A percentile compares a stretch with the other conserved stretches of the same genome.
These are phyloP conservation scores for Boechera divaricarpa DNA, from an alignment of 345 rosid genomes.

Conservation along the genomic window DNA sequence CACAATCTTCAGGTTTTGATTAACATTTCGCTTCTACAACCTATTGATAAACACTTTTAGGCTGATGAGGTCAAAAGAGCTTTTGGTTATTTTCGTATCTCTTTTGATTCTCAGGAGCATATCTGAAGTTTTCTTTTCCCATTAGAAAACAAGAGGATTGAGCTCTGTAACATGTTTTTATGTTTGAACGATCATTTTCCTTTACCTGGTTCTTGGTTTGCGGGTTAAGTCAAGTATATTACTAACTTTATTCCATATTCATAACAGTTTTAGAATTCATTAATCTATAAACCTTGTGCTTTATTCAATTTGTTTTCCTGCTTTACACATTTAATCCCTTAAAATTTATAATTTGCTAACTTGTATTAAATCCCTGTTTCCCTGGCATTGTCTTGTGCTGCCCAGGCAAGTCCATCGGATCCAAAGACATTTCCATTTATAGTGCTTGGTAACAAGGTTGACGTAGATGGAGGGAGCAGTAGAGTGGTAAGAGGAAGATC, in stretches of 20 bases:
- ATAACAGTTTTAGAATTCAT: background rate
- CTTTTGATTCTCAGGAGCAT: background rate
- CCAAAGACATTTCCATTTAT: slow-evolving; percentile 81
- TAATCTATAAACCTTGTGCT: background rate
- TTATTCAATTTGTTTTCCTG: background rate
- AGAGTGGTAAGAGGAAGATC: slow-evolving; percentile 73
- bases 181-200: background rate
- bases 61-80: background rate
- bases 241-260: background rate
- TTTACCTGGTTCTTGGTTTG: background rate
- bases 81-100: background rate
- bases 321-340: background rate
- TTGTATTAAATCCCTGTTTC: slow-evolving; percentile 3
- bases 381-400: slow-evolving; percentile 1
- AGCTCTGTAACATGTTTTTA: background rate
- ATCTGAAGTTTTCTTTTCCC: background rate
- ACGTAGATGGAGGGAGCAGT: slow-evolving; percentile 97
- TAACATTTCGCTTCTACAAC: background rate
- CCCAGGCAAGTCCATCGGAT: slow-evolving; percentile 86
- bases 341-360: background rate
- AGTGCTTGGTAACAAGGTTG: slow-evolving; percentile 97
- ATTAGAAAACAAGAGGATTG: background rate
- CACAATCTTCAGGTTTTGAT: background rate
- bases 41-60: background rate
- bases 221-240: background rate